A percentile compares a stretch with the other conserved stretches of the same genome.
Evolutionary conservation across 805 yeast species (phyloP).

Genomic region (Yarrowia sp.): DNA sequence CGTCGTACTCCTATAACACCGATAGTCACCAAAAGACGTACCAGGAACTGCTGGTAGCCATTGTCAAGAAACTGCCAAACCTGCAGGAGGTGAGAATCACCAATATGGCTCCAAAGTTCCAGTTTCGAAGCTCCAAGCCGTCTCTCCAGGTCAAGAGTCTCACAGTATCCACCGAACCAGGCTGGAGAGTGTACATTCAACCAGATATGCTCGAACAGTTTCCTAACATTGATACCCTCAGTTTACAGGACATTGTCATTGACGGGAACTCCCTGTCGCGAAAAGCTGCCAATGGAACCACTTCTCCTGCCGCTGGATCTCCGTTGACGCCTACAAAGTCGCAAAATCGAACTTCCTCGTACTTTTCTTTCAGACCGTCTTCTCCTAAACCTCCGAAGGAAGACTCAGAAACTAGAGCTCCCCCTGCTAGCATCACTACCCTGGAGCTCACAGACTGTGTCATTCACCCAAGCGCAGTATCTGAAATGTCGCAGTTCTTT

Average conservation of each 20-base stretch:
- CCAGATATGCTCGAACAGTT: constrained; percentile 34
- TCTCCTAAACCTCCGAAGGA: constrained; percentile 12
- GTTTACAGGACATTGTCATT: constrained; percentile 29
- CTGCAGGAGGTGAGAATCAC: constrained; percentile 2
- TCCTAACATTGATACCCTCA: constrained; percentile 20
- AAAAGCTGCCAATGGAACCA: neutral
- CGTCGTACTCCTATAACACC: constrained; percentile 21
- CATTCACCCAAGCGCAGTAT: constrained; percentile 9
- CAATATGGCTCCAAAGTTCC: constrained; percentile 34
- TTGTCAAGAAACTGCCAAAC: constrained; percentile 25
- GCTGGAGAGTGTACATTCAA: constrained; percentile 27
- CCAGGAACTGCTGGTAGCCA: constrained; percentile 17
- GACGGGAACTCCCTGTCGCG: constrained; percentile 5
- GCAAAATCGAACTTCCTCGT: constrained; percentile 20
- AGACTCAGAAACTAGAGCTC: too few species aligned
- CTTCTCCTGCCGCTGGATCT: neutral
- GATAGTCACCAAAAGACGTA: constrained; percentile 14
- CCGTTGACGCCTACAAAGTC: constrained; percentile 15
- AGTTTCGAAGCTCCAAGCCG: constrained; percentile 10
- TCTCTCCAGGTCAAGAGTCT: constrained; percentile 15
- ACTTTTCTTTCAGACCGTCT: constrained; percentile 13
- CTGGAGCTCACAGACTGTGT: constrained; percentile 24
- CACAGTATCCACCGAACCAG: constrained; percentile 20
- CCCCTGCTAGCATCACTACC: neutral
- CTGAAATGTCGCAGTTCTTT: neutral